Evolutionary conservation across 768 basidiomycete genomes (phyloP), one percentile per base, ranked within the genome.

Genomic region (Mycena haematopus): DNA sequence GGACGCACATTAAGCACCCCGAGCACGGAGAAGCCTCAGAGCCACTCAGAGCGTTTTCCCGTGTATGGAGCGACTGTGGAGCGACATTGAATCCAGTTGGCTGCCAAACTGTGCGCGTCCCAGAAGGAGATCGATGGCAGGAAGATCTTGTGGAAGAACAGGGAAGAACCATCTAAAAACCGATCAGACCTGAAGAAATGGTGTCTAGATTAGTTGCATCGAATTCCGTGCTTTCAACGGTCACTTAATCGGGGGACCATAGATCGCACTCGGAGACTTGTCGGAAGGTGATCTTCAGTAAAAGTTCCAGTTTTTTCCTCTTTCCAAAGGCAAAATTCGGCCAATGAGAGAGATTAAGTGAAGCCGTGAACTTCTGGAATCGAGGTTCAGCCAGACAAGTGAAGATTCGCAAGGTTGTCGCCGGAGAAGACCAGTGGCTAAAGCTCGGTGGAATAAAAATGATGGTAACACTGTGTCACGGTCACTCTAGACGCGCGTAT

Each of bases 381-480:
- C n/a, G 11, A 9, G 35, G 38, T 14, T 38, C n/a, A 17, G n/a
- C 47, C 46, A n/a, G 45, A 44, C 13, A 24, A 54, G 46, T 17
- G 38, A 54, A 44, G 38, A 44, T 59, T 56, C 63, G 35, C 56
- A 60, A 58, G 65, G 35, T 6, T 63, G 57, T 63, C 62, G 45
- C 40, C 47, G 60, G 56, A 62, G 60, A 53, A 60, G 57, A 14
- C 6, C 8, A 21, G 42, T 62, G 65, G 65, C 36, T 62, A 60
- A 63, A 63, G 65, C 55, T 67, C 65, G 65, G 65, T 53, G 40
- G 46, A 67, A 63, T 67, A 44, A 63, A 58, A 62, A 25, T 38
- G 36, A 38, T 49, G 22, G 10, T 52, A 53, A 67, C 51, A 22
- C n/a, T 10, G n/a, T 10, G 31, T 46, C 51, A 53, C 51, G 17